Percentiles rank a stretch among this genome's conserved stretches.
These are phyloP conservation scores for Platanthera guangdongensis DNA, from an alignment of 106 monocot species.

Conservation along the genomic window DNA sequence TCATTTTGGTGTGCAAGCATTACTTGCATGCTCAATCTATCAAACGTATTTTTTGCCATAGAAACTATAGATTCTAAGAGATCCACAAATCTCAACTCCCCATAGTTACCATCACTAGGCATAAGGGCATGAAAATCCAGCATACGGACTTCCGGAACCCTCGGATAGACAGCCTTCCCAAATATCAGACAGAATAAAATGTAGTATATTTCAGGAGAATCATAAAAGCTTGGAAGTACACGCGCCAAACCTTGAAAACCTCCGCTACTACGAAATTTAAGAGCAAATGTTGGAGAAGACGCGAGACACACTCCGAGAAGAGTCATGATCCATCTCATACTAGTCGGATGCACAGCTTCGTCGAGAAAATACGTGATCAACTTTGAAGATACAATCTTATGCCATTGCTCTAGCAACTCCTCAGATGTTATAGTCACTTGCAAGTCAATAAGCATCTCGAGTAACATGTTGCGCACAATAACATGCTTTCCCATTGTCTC, in stretches of 20 bases:
- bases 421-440: slow-evolving; percentile 86
- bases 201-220: slow-evolving; percentile 98
- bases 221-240: slow-evolving; percentile 91
- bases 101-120: slow-evolving; percentile 82
- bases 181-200: slow-evolving; percentile 91
- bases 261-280: slow-evolving; percentile 77
- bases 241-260: slow-evolving; percentile 71
- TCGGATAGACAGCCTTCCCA: slow-evolving; percentile 91
- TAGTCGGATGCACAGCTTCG: slow-evolving; percentile 96
- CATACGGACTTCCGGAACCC: slow-evolving; percentile 96
- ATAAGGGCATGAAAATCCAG: slow-evolving; percentile 90
- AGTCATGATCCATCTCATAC: slow-evolving; percentile 99
- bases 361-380: slow-evolving; percentile 95
- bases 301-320: slow-evolving; percentile 89
- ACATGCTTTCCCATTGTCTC: slow-evolving; percentile 98
- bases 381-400: slow-evolving; percentile 95
- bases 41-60: slow-evolving; percentile 94
- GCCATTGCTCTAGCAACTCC: slow-evolving; percentile 95
- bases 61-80: slow-evolving; percentile 79
- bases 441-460: slow-evolving; percentile 96
- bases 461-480: slow-evolving; percentile 95
- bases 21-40: slow-evolving; percentile 67
- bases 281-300: slow-evolving; percentile 83
- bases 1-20: slow-evolving; percentile 74
- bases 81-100: slow-evolving; percentile 84